These are phyloP conservation scores for Trichosporon coremiiforme DNA, from an alignment of 1,284 basidiomycete genomes.

Conservation along the genomic window DNA sequence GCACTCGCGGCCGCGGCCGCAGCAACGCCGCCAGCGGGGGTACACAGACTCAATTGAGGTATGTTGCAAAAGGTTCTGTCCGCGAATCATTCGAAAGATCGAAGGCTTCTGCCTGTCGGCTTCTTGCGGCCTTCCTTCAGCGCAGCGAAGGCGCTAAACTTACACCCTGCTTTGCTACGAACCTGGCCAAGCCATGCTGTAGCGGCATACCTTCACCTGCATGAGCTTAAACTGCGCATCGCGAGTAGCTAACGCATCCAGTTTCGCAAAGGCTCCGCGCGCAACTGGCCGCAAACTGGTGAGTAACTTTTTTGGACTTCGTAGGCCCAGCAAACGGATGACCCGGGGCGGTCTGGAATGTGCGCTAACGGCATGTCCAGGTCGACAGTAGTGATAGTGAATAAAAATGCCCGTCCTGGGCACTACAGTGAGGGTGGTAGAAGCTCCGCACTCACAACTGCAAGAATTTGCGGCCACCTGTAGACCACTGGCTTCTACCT, in stretches of 20 bases:
- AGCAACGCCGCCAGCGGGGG: neutral
- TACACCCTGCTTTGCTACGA: neutral
- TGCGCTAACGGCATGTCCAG: neutral
- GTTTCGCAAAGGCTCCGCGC: slow-evolving; percentile 11
- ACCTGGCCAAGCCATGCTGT: neutral
- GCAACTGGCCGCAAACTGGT: slow-evolving; percentile 15
- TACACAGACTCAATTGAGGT: slow-evolving; percentile 17
- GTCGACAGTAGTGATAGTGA: slow-evolving; percentile 16
- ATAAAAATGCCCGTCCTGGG: slow-evolving; percentile 2
- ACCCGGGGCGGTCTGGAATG: neutral
- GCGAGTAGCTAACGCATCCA: neutral
- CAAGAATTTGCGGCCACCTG: neutral
- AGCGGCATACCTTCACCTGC: neutral
- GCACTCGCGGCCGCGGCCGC: slow-evolving; percentile 11
- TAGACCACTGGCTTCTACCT: neutral
- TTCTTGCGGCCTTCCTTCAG: neutral
- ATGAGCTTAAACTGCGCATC: neutral
- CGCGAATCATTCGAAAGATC: neutral
- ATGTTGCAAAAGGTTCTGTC: neutral
- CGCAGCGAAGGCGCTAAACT: neutral
- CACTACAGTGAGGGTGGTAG: neutral
- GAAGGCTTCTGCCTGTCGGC: too few species aligned
- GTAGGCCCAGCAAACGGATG: neutral
- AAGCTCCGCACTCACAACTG: neutral
- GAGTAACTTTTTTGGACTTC: neutral